These are phyloP conservation scores for Edaphochlamys debaryana DNA, from an alignment of 139 green algal species.

Conservation along the genomic window DNA sequence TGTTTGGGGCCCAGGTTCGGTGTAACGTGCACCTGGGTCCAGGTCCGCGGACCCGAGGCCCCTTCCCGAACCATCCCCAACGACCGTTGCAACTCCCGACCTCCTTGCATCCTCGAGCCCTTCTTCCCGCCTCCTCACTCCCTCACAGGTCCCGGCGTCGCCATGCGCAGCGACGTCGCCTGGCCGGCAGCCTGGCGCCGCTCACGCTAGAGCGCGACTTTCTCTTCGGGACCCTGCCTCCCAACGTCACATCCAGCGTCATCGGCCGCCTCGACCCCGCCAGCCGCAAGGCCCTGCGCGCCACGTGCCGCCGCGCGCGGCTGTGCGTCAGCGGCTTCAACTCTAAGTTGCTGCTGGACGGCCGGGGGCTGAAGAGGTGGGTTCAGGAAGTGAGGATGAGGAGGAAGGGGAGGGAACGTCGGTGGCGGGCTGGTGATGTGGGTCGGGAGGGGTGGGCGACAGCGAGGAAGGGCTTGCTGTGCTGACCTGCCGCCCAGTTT, in stretches of 20 bases:
- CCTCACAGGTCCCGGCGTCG: conserved; percentile 17
- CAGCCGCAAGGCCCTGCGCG: conserved; percentile 11
- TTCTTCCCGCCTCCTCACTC: background rate
- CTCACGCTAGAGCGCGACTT: conserved; percentile 27
- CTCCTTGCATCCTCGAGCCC: background rate
- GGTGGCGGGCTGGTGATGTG: too few species aligned
- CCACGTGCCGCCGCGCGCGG: conserved; percentile 6
- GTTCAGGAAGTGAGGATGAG: too few species aligned
- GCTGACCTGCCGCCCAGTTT: too few species aligned
- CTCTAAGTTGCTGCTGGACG: background rate
- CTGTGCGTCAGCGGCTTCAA: conserved; percentile 4
- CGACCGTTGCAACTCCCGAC: background rate
- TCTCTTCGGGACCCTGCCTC: conserved; percentile 7
- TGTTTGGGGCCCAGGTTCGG: too few species aligned
- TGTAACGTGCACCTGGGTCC: too few species aligned
- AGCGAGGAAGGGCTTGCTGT: too few species aligned
- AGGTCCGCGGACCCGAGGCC: too few species aligned
- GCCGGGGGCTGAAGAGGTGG: background rate
- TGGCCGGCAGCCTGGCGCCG: conserved; percentile 1
- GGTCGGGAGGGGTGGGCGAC: too few species aligned
- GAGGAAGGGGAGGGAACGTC: too few species aligned
- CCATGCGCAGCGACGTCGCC: conserved; percentile 4
- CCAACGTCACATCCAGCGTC: conserved; percentile 8
- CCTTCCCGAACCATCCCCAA: background rate
- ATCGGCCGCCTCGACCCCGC: conserved; percentile 15